Evolutionary conservation across 2,329 filamentous ascomycete genomes (phyloP).

Genomic region (Herpotrichia juniperi): DNA sequence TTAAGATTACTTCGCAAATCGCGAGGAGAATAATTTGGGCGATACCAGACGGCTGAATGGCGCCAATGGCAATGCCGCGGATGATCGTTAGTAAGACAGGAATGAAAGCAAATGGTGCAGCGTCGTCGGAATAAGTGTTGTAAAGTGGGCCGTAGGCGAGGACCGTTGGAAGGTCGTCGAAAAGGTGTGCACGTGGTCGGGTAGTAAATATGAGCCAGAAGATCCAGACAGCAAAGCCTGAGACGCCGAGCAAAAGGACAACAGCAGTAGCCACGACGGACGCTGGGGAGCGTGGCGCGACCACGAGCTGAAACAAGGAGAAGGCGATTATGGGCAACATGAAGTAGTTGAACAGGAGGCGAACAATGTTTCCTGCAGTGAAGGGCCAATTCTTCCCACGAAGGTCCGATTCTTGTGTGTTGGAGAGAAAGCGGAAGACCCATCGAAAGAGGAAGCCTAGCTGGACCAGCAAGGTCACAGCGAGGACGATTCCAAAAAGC

Average conservation of each 20-base stretch:
- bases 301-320: slow-evolving; percentile 89
- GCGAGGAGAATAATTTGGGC: slow-evolving; percentile 91
- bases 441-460: slow-evolving; percentile 78
- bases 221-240: slow-evolving; percentile 78
- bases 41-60: slow-evolving; percentile 89
- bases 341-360: slow-evolving; percentile 92
- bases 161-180: slow-evolving; percentile 90
- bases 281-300: slow-evolving; percentile 69
- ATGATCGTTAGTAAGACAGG: slow-evolving; percentile 85
- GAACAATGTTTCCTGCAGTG: slow-evolving; percentile 62
- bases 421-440: slow-evolving; percentile 73
- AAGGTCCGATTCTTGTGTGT: slow-evolving; percentile 82
- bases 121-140: slow-evolving; percentile 95
- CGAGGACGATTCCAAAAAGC: slow-evolving; percentile 77
- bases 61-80: slow-evolving; percentile 88
- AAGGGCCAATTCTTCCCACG: slow-evolving; percentile 93
- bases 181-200: slow-evolving; percentile 83
- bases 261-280: slow-evolving; percentile 77
- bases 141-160: slow-evolving; percentile 92
- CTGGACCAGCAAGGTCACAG: slow-evolving; percentile 73
- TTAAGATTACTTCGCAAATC: slow-evolving; percentile 90
- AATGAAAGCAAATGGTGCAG: slow-evolving; percentile 86
- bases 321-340: slow-evolving; percentile 84
- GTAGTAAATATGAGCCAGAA: slow-evolving; percentile 80
- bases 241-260: slow-evolving; percentile 73